Evolutionary conservation across 306 rosid genomes (phyloP).

Genomic region (Dalbergia oliveri): DNA sequence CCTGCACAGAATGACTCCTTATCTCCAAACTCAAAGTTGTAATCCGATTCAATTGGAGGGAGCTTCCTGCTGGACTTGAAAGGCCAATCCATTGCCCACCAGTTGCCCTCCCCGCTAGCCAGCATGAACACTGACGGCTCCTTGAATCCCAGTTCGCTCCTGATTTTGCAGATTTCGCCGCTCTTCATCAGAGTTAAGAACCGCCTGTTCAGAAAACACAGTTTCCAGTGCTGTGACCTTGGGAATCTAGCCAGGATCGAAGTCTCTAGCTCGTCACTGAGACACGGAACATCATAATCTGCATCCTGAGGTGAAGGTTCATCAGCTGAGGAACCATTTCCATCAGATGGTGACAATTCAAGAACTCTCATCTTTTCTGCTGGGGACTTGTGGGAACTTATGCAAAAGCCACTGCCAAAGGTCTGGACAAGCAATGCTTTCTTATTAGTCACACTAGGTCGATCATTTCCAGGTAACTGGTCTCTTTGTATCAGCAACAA

Average conservation of each 20-base stretch:
- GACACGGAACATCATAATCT: conserved; percentile 68
- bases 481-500: conserved; percentile 35
- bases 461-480: conserved; percentile 16
- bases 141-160: conserved; percentile 62
- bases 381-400: conserved; percentile 30
- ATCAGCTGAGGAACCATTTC: conserved; percentile 53
- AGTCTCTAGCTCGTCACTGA: conserved; percentile 77
- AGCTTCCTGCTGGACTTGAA: conserved; percentile 63
- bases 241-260: conserved; percentile 76
- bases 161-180: conserved; percentile 72
- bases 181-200: conserved; percentile 57
- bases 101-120: conserved; percentile 67
- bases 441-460: conserved; percentile 21
- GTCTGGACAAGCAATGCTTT: conserved; percentile 41
- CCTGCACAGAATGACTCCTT: conserved; percentile 87
- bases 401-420: conserved; percentile 28
- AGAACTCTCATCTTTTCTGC: conserved; percentile 39
- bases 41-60: conserved; percentile 68
- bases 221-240: conserved; percentile 71
- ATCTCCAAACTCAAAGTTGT: conserved; percentile 58
- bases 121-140: conserved; percentile 83
- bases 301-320: conserved; percentile 82
- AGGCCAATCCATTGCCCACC: conserved; percentile 78
- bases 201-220: conserved; percentile 65
- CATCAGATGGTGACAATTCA: conserved; percentile 43